Evolutionary conservation across 2,329 filamentous ascomycete species (phyloP).

Genomic region (Colletotrichum magnum): DNA sequence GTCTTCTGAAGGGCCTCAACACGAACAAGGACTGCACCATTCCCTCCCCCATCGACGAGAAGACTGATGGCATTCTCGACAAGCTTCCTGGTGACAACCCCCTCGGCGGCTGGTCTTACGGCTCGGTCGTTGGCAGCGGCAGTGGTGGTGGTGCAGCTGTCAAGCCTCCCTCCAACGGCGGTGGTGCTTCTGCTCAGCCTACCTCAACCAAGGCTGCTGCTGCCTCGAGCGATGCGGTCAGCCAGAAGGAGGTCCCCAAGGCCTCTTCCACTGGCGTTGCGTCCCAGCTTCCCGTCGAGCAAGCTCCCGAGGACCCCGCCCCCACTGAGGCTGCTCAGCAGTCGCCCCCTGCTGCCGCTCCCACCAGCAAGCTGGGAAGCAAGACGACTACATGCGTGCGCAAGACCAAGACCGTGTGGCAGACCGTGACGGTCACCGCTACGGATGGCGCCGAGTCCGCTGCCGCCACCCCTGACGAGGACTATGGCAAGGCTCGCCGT

Average conservation of each 20-base stretch:
- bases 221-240: background rate
- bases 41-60: slow-evolving; percentile 60
- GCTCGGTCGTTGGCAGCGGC: slow-evolving; percentile 18
- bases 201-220: slow-evolving; percentile 9
- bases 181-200: slow-evolving; percentile 17
- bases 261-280: slow-evolving; percentile 11
- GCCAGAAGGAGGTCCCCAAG: slow-evolving; percentile 8
- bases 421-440: slow-evolving; percentile 62
- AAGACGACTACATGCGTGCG: slow-evolving; percentile 46
- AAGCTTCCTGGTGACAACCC: slow-evolving; percentile 70
- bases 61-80: slow-evolving; percentile 58
- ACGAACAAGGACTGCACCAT: slow-evolving; percentile 66
- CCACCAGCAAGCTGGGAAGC: slow-evolving; percentile 41
- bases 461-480: slow-evolving; percentile 18
- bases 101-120: slow-evolving; percentile 64
- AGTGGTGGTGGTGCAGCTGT: slow-evolving; percentile 22
- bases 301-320: slow-evolving; percentile 19
- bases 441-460: slow-evolving; percentile 59
- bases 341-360: slow-evolving; percentile 14
- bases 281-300: slow-evolving; percentile 32
- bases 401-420: slow-evolving; percentile 56
- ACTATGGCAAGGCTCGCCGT: slow-evolving; percentile 50
- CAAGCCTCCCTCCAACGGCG: slow-evolving; percentile 16
- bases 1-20: slow-evolving; percentile 68
- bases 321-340: slow-evolving; percentile 7